Evolutionary conservation across 768 basidiomycete genomes (phyloP).

Genomic region (Lentinula sp.): DNA sequence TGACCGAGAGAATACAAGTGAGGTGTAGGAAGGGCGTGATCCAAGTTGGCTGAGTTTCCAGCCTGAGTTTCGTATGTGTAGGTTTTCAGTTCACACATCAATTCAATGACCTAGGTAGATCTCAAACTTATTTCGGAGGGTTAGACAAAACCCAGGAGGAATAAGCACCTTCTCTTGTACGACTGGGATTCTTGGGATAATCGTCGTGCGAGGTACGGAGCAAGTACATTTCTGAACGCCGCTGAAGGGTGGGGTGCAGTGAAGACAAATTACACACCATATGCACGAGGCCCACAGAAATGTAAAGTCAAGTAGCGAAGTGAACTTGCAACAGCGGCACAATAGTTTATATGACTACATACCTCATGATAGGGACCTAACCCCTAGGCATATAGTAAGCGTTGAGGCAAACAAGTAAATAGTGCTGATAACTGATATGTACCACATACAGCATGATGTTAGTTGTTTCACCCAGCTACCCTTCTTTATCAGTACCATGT

Average conservation of each 20-base stretch:
- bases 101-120: neutral
- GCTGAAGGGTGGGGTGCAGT: slow-evolving; percentile 9
- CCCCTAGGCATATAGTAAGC: slow-evolving; percentile 13
- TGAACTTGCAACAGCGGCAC: too few relatives aligned
- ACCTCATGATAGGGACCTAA: slow-evolving; percentile 8
- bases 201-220: slow-evolving; percentile 12
- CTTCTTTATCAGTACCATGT: neutral
- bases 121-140: neutral
- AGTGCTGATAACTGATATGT: neutral
- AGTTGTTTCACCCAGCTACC: slow-evolving; percentile 9
- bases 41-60: slow-evolving; percentile 9
- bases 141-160: neutral
- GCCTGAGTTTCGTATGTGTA: neutral
- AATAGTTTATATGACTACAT: too few relatives aligned
- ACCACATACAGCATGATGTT: slow-evolving; percentile 18
- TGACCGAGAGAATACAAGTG: slow-evolving; percentile 10
- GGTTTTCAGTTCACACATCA: slow-evolving; percentile 6
- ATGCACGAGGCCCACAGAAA: too few relatives aligned
- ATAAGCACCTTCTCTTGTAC: slow-evolving; percentile 10
- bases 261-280: neutral
- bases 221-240: slow-evolving; percentile 9
- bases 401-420: neutral
- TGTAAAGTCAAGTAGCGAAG: too few relatives aligned
- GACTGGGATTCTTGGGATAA: slow-evolving; percentile 9
- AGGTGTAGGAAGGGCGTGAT: slow-evolving; percentile 11